Conservation (phyloP, 805 yeast species). For the Metschnikowia cerradonensis region DNA sequence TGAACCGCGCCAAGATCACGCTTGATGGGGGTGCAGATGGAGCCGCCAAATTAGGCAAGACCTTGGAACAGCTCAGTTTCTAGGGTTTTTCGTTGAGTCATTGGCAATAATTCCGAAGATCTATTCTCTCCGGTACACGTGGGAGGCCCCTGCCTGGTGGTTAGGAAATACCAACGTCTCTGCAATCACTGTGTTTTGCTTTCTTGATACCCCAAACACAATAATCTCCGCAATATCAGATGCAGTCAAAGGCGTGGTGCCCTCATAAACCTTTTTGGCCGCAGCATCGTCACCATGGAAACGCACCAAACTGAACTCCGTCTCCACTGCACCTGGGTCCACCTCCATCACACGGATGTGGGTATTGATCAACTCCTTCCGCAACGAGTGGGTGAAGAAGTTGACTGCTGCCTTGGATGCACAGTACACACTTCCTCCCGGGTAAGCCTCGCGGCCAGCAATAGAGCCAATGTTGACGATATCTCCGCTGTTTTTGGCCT, state of each 20-base stretch:
- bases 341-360: slow-evolving; percentile 36
- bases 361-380: slow-evolving; percentile 36
- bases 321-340: slow-evolving; percentile 39
- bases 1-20: slow-evolving; percentile 60
- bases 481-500: slow-evolving; percentile 33
- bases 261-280: slow-evolving; percentile 34
- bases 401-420: slow-evolving; percentile 37
- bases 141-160: slow-evolving; percentile 33
- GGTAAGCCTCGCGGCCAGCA: slow-evolving; percentile 38
- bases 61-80: slow-evolving; percentile 62
- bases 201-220: slow-evolving; percentile 34
- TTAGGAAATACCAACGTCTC: slow-evolving; percentile 37
- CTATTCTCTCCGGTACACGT: slow-evolving; percentile 17
- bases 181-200: slow-evolving; percentile 34
- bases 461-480: slow-evolving; percentile 36
- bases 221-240: slow-evolving; percentile 38
- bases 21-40: slow-evolving; percentile 60
- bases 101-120: background rate
- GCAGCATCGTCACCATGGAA: slow-evolving; percentile 28
- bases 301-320: slow-evolving; percentile 37
- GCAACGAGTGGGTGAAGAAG: slow-evolving; percentile 30
- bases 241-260: slow-evolving; percentile 32
- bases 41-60: slow-evolving; percentile 58
- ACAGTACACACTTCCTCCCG: slow-evolving; percentile 38
- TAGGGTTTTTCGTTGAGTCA: slow-evolving; percentile 23